Evolutionary conservation across 2,329 filamentous ascomycete species (phyloP).

Genomic region (Tolypocladium ovalisporum): DNA sequence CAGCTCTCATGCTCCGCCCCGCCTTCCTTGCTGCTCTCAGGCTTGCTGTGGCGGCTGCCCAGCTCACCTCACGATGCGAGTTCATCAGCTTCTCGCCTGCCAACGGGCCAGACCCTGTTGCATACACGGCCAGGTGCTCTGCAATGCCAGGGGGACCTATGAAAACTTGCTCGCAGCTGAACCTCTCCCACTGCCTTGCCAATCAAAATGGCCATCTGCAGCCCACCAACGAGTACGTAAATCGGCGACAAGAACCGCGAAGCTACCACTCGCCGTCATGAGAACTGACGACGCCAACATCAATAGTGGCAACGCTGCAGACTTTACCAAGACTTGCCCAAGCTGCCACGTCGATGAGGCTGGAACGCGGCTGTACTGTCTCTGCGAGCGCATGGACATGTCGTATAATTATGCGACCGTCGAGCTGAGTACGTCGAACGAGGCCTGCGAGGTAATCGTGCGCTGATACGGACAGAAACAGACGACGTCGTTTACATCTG

Average conservation of each 20-base stretch:
- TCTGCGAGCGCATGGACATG: neutral
- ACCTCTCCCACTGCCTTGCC: neutral
- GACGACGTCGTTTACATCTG: neutral
- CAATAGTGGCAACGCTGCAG: neutral
- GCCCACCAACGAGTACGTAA: neutral
- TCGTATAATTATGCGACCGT: neutral
- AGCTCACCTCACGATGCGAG: neutral
- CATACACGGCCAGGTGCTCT: constrained; percentile 1
- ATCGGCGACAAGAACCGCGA: neutral
- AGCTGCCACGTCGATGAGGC: constrained; percentile 2
- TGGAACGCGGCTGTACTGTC: neutral
- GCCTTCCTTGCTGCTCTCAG: neutral
- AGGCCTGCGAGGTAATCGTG: neutral
- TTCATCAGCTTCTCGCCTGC: constrained; percentile 2
- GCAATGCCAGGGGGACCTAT: neutral
- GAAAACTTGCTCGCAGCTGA: constrained; percentile 1
- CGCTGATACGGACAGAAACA: neutral
- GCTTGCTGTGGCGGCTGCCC: neutral
- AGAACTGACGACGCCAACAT: neutral
- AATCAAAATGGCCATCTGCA: neutral
- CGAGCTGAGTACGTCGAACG: neutral
- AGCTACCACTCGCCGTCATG: neutral
- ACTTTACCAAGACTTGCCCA: constrained; percentile 1
- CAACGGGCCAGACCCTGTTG: neutral
- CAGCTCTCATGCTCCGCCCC: neutral